Conservation (phyloP, 202 grass and related monocot species). For the Setaria viridis region DNA sequence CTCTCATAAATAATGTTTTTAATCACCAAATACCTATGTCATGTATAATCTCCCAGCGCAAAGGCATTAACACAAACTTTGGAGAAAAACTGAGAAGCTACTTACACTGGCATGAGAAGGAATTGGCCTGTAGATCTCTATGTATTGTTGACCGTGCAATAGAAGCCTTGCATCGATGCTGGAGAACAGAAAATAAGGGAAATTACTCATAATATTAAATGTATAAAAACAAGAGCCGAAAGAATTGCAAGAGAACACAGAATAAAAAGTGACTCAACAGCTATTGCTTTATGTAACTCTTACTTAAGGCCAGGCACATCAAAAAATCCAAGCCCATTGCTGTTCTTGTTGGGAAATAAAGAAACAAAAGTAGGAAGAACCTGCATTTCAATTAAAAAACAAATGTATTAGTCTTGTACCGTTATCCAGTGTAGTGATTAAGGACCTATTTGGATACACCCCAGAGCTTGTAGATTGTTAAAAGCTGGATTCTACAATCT, state of each 20-base stretch:
- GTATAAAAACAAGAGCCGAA: constrained; percentile 13
- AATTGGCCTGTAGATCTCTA: constrained; percentile 77
- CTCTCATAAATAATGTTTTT: neutral
- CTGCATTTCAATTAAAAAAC: constrained; percentile 58
- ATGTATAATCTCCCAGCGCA: constrained; percentile 28
- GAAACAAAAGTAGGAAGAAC: constrained; percentile 86
- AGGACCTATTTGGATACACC: too few relatives aligned
- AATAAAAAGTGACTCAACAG: constrained; percentile 18
- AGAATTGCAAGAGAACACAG: neutral
- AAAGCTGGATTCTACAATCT: too few relatives aligned
- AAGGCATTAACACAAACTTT: constrained; percentile 24
- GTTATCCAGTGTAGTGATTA: constrained; percentile 16
- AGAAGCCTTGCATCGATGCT: constrained; percentile 78
- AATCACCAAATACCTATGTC: neutral
- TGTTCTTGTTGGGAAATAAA: constrained; percentile 71
- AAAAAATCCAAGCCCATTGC: constrained; percentile 68
- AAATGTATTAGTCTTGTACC: neutral
- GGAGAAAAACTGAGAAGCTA: constrained; percentile 31
- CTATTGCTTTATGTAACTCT: constrained; percentile 36
- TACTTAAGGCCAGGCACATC: constrained; percentile 84
- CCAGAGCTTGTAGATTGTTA: too few relatives aligned
- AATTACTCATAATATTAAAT: constrained; percentile 22
- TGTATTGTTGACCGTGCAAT: constrained; percentile 97
- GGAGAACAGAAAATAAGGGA: constrained; percentile 32
- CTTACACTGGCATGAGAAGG: constrained; percentile 75